Percentiles rank a stretch among this genome's conserved stretches.
These are phyloP conservation scores for Ensete ventricosum DNA, from an alignment of 176 grass and related monocot species.

Conservation along the genomic window DNA sequence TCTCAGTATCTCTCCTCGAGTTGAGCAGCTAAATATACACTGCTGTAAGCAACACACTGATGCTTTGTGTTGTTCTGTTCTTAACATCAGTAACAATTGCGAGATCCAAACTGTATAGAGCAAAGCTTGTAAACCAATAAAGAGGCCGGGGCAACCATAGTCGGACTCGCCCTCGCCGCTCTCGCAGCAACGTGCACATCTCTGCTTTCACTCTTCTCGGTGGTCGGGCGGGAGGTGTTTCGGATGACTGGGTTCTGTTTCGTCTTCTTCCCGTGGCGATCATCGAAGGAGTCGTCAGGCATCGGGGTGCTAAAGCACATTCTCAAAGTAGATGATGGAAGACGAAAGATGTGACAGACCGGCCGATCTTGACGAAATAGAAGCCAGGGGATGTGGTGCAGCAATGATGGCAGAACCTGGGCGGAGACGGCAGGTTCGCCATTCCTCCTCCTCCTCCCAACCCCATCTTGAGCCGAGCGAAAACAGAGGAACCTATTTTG, in stretches of 20 bases:
- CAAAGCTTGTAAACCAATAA: neutral
- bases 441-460: constrained; percentile 57
- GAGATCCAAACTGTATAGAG: too few relatives aligned
- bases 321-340: neutral
- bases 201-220: neutral
- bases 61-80: too few relatives aligned
- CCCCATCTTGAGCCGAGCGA: constrained; percentile 25
- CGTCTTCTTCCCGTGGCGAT: constrained; percentile 37
- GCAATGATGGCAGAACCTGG: constrained; percentile 57
- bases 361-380: neutral
- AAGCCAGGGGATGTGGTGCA: neutral
- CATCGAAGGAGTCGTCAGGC: constrained; percentile 59
- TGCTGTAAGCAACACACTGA: too few relatives aligned
- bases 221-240: constrained; percentile 1
- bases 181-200: neutral
- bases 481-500: neutral
- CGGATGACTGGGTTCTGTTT: constrained; percentile 13
- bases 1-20: too few relatives aligned
- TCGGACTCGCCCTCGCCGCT: neutral
- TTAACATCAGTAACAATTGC: too few relatives aligned
- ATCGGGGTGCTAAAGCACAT: constrained; percentile 75
- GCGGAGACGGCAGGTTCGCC: constrained; percentile 67
- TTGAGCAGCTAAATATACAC: too few relatives aligned
- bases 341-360: neutral
- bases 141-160: neutral